Evolutionary conservation across 2,329 filamentous ascomycete genomes (phyloP), one percentile per base, ranked within the genome.

Genomic region (Penicillium sclerotiorum): DNA sequence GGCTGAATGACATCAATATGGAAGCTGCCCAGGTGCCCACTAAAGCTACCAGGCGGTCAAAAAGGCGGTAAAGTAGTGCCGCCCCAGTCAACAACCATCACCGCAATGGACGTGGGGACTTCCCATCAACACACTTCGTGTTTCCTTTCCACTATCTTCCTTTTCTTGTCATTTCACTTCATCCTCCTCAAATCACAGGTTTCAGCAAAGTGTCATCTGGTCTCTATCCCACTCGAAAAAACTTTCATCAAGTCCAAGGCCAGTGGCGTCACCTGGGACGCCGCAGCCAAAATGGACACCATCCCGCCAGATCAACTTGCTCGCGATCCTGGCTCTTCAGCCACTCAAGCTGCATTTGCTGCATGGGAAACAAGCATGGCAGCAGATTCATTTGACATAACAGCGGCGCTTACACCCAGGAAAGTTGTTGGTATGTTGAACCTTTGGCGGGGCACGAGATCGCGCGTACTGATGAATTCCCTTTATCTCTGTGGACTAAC

Each of bases 351-450:
- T 8, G 44, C 48, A 11, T 11, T 33, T 6, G 17, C 45, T 13
- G 45, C 21, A 45, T 49, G 9, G 51, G 43, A 23, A 40, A n/a
- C n/a, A n/a, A n/a, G n/a, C n/a, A n/a, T n/a, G n/a, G n/a, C n/a
- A n/a, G n/a, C n/a, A n/a, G n/a, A n/a, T n/a, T n/a, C n/a, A n/a
- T n/a, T n/a, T n/a, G n/a, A n/a, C n/a, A n/a, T n/a, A n/a, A n/a
- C n/a, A n/a, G n/a, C n/a, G n/a, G n/a, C n/a, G n/a, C n/a, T n/a
- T n/a, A n/a, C n/a, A n/a, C 50, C 57, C 6, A 54, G 50, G 9
- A 66, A 61, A 38, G 63, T 70, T 6, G 61, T 69, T 37, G 68
- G 68, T 69, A 59, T 23, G 59, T 59, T 32, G 18, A 40, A 37
- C 15, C 15, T 46, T n/a, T 18, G 13, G 43, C 47, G 43, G 53